phyloP scores from a whole-genome alignment of 2,329 filamentous ascomycete species.

The Huntiella abstrusa region DNA sequence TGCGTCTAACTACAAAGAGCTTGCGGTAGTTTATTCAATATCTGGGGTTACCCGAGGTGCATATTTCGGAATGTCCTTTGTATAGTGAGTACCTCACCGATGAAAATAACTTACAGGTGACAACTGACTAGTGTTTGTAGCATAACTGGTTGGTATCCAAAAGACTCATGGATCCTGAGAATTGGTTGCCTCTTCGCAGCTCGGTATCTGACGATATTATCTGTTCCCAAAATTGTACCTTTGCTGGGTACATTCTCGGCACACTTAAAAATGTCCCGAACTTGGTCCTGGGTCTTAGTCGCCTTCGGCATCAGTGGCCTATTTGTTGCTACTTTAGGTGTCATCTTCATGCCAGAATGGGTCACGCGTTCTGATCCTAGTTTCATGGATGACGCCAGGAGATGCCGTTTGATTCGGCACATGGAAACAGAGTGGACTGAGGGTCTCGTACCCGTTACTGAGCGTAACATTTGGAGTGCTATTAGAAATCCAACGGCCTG shows the following conservation, averaged over 20 bases:
- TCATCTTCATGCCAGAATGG: not conserved
- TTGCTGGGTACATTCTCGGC: not conserved
- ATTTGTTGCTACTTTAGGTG: not conserved
- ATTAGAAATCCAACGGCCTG: too few species aligned
- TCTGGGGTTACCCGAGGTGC: not conserved
- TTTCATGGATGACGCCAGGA: not conserved
- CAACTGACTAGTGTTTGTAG: not conserved
- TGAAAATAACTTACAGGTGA: not conserved
- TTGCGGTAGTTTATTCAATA: not conserved
- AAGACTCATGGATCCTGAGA: too few species aligned
- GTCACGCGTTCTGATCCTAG: not conserved
- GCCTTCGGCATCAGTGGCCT: not conserved
- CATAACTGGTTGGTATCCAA: not conserved
- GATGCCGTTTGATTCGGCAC: not conserved
- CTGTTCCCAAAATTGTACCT: not conserved
- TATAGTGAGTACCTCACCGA: not conserved
- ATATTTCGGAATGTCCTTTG: not conserved
- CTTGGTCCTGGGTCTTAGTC: not conserved
- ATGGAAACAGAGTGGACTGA: not conserved
- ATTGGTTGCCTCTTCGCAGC: not conserved
- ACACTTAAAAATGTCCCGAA: not conserved
- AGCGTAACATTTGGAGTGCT: not conserved
- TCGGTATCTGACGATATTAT: not conserved
- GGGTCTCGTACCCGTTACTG: not conserved
- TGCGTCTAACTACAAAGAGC: not conserved